A percentile compares a stretch with the other conserved stretches of the same genome.
These are phyloP conservation scores for Trichophyton schoenleinii DNA, from an alignment of 2,329 filamentous ascomycete species.

Conservation along the genomic window DNA sequence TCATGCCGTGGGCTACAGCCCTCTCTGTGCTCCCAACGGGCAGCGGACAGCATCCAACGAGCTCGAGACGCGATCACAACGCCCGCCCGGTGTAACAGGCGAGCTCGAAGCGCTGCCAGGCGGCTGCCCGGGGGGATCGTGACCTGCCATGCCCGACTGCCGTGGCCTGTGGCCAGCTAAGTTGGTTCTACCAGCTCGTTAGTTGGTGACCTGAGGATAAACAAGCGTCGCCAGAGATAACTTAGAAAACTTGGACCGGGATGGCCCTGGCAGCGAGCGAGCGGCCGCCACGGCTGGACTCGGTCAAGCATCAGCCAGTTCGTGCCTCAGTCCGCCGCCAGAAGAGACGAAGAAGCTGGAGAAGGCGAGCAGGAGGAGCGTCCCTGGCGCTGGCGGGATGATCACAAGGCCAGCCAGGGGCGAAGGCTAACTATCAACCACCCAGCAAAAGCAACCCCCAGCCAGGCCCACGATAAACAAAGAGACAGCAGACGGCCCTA, in stretches of 20 bases:
- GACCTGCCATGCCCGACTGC: background rate
- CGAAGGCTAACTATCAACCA: background rate
- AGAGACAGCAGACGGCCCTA: background rate
- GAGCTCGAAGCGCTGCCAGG: too few relatives aligned
- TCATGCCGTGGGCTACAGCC: background rate
- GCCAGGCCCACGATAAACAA: background rate
- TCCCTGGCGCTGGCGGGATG: background rate
- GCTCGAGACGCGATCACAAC: background rate
- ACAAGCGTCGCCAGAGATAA: background rate
- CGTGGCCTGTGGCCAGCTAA: background rate
- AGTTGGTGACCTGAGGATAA: too few relatives aligned
- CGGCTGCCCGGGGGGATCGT: too few relatives aligned
- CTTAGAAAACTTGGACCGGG: background rate
- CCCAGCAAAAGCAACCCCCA: too few relatives aligned
- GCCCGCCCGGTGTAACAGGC: background rate
- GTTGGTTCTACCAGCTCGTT: too few relatives aligned
- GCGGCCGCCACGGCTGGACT: background rate
- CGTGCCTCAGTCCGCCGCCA: background rate
- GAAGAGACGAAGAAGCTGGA: background rate
- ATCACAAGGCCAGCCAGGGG: background rate
- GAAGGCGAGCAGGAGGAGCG: background rate
- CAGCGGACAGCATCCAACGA: background rate
- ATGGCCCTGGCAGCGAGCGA: background rate
- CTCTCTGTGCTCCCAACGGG: background rate
- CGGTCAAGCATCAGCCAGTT: background rate